Evolutionary conservation across 106 monocot genomes (phyloP).

Genomic region (Allium fistulosum): DNA sequence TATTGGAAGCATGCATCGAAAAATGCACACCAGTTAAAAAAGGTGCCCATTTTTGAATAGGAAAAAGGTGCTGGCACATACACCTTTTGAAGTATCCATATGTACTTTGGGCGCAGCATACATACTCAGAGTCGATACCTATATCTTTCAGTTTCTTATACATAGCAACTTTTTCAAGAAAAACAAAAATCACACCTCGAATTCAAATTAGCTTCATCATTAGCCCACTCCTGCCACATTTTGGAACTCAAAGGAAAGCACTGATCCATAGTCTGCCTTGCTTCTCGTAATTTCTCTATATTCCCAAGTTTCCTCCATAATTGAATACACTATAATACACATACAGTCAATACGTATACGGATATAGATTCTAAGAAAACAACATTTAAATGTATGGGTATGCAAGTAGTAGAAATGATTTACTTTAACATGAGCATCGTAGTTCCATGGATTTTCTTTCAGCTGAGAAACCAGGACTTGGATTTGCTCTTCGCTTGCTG

Average conservation of each 20-base stretch:
- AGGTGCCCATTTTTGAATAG: too few relatives aligned
- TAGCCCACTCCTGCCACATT: conserved; percentile 93
- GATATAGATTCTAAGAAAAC: too few relatives aligned
- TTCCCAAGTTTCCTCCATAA: conserved; percentile 62
- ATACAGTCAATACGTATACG: too few relatives aligned
- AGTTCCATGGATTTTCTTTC: conserved; percentile 46
- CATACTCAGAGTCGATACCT: too few relatives aligned
- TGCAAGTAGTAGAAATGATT: neutral
- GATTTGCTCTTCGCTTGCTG: conserved; percentile 26
- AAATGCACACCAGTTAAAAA: too few relatives aligned
- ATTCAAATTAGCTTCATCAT: conserved; percentile 58
- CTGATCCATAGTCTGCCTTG: conserved; percentile 72
- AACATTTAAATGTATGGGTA: too few relatives aligned
- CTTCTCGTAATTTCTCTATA: conserved; percentile 62
- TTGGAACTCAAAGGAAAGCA: conserved; percentile 67
- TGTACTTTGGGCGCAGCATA: too few relatives aligned
- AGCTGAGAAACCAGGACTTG: conserved; percentile 37
- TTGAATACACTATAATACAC: conserved; percentile 48
- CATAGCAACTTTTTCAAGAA: too few relatives aligned
- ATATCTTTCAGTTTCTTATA: too few relatives aligned
- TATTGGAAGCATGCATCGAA: too few relatives aligned
- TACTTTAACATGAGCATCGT: conserved; percentile 58
- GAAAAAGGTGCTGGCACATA: too few relatives aligned
- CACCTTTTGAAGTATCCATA: too few relatives aligned
- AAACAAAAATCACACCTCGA: conserved; percentile 25